Percentiles rank a stretch among this genome's conserved stretches.
Evolutionary conservation across 306 rosid species (phyloP).

Genomic region (Urtica urens): DNA sequence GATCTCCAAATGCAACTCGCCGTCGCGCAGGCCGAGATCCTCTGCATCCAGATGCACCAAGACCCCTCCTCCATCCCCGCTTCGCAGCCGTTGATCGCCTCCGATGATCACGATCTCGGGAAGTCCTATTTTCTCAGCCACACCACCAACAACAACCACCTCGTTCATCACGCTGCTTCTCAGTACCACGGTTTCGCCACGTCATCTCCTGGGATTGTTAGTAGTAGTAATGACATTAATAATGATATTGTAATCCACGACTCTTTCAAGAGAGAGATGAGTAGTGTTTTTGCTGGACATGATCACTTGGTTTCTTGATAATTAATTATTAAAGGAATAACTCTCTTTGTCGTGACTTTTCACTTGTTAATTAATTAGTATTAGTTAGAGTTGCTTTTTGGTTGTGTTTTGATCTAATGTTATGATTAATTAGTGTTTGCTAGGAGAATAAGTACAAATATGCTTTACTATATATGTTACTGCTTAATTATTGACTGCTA

Average conservation of each 20-base stretch:
- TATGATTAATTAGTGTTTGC: too few relatives aligned
- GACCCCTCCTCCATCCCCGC: slow-evolving; percentile 20
- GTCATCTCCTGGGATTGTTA: slow-evolving; percentile 38
- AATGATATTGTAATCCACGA: slow-evolving; percentile 41
- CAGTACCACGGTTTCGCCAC: slow-evolving; percentile 42
- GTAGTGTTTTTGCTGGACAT: slow-evolving; percentile 32
- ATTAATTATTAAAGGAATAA: background rate
- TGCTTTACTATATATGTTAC: too few relatives aligned
- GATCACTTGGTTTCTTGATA: slow-evolving; percentile 63
- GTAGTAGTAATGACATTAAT: too few relatives aligned
- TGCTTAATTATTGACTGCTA: too few relatives aligned
- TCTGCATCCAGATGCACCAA: slow-evolving; percentile 71
- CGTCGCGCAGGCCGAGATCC: slow-evolving; percentile 82
- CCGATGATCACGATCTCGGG: slow-evolving; percentile 15
- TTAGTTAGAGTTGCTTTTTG: background rate
- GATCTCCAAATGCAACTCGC: slow-evolving; percentile 94
- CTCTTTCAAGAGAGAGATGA: slow-evolving; percentile 44
- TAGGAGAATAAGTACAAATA: too few relatives aligned
- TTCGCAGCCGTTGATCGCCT: slow-evolving; percentile 1
- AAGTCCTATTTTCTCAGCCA: slow-evolving; percentile 30
- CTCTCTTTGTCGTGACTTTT: too few relatives aligned
- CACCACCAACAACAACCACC: slow-evolving; percentile 24
- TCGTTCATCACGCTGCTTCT: slow-evolving; percentile 11
- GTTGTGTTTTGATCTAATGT: background rate
- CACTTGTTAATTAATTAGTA: too few relatives aligned